phyloP scores from a whole-genome alignment of 768 basidiomycete species.

The Pleurotus cornucopiae region DNA sequence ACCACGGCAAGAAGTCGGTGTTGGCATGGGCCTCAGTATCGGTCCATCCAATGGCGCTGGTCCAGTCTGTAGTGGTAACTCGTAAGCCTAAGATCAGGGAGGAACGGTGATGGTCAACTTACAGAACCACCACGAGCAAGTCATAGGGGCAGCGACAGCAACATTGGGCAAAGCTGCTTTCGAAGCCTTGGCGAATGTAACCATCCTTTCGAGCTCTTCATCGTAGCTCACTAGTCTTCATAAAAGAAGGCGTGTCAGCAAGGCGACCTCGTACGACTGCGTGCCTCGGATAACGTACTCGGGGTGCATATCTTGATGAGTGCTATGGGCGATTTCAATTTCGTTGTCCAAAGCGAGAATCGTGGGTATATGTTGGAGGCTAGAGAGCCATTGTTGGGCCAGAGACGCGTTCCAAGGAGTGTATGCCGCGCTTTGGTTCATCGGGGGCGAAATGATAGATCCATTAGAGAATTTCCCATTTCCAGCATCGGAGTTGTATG shows the following conservation, averaged over 20 bases:
- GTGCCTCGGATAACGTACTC: constrained; percentile 20
- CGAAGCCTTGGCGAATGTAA: constrained; percentile 34
- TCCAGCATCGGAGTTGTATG: constrained; percentile 45
- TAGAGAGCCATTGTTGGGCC: constrained; percentile 39
- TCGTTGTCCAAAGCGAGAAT: constrained; percentile 52
- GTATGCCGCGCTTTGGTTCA: constrained; percentile 37
- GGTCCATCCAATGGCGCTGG: constrained; percentile 39
- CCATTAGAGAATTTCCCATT: constrained; percentile 47
- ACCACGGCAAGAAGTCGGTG: constrained; percentile 54
- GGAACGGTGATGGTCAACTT: constrained; percentile 13
- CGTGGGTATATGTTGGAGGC: constrained; percentile 42
- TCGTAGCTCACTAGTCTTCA: constrained; percentile 42
- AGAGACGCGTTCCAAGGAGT: constrained; percentile 43
- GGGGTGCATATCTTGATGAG: constrained; percentile 58
- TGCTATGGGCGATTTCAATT: constrained; percentile 50
- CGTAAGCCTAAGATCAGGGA: background rate
- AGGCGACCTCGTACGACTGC: background rate
- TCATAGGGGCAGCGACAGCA: constrained; percentile 43
- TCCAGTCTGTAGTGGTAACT: constrained; percentile 39
- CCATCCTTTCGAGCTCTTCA: constrained; percentile 44
- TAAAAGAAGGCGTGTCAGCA: background rate
- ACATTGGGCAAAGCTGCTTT: constrained; percentile 42
- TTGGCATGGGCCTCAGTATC: constrained; percentile 49
- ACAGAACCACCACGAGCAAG: constrained; percentile 44
- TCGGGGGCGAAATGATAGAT: constrained; percentile 34